These are phyloP conservation scores for Cladosporium sp. DNA, from an alignment of 2,329 filamentous ascomycete species.

Conservation along the genomic window DNA sequence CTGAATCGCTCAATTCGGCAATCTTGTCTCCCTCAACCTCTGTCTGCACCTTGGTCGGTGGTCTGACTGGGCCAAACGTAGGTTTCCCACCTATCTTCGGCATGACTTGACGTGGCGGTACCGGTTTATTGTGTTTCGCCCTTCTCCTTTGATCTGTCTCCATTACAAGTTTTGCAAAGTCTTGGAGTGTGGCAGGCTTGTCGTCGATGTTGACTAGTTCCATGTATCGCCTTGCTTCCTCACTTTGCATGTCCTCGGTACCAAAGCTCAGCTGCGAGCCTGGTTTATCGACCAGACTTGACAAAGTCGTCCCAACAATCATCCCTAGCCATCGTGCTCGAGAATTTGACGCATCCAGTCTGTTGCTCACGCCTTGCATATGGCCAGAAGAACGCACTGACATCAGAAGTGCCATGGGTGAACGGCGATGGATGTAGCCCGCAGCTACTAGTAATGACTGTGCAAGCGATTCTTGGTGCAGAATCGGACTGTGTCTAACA, in stretches of 20 bases:
- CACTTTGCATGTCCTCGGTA: slow-evolving; percentile 68
- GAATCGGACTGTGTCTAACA: slow-evolving; percentile 75
- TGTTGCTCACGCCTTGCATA: slow-evolving; percentile 76
- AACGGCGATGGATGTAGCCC: slow-evolving; percentile 66
- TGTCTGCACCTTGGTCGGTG: slow-evolving; percentile 23
- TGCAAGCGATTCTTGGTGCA: slow-evolving; percentile 84
- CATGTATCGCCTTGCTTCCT: slow-evolving; percentile 74
- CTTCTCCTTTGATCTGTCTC: not conserved
- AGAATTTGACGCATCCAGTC: slow-evolving; percentile 70
- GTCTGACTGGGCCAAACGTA: slow-evolving; percentile 27
- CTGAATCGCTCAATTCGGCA: slow-evolving; percentile 28
- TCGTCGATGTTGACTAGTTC: slow-evolving; percentile 61
- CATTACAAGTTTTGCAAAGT: slow-evolving; percentile 37
- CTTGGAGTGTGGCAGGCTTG: slow-evolving; percentile 53
- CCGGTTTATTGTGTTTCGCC: not conserved
- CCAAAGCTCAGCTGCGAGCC: slow-evolving; percentile 78
- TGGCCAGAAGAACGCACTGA: slow-evolving; percentile 69
- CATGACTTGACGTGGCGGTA: slow-evolving; percentile 8
- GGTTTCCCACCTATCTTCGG: slow-evolving; percentile 27
- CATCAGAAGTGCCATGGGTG: slow-evolving; percentile 62
- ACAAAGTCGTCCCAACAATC: slow-evolving; percentile 72
- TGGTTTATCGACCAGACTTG: slow-evolving; percentile 59
- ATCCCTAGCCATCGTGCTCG: slow-evolving; percentile 82
- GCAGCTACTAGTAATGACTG: slow-evolving; percentile 74
- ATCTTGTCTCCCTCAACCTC: slow-evolving; percentile 31